Evolutionary conservation across 176 grass and related monocot genomes (phyloP).

Genomic region (Lolium perenne): DNA sequence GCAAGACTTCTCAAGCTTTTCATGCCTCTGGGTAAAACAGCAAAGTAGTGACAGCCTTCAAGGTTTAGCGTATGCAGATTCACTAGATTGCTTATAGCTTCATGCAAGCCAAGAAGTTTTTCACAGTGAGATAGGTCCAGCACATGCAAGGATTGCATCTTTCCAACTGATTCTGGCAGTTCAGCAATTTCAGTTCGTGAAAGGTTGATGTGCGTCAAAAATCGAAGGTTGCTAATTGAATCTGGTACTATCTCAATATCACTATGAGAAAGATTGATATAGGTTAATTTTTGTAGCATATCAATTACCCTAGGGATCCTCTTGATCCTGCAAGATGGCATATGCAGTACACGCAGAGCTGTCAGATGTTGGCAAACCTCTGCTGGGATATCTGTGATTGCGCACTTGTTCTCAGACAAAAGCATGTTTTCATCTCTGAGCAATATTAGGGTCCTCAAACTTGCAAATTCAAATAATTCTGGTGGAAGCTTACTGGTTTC

Average conservation of each 20-base stretch:
- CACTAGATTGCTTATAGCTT: conserved; percentile 24
- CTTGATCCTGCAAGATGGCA: conserved; percentile 16
- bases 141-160: conserved; percentile 23
- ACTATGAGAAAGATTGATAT: conserved; percentile 23
- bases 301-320: conserved; percentile 12
- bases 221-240: conserved; percentile 13
- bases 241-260: conserved; percentile 24
- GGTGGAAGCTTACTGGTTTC: conserved; percentile 19
- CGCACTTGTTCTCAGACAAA: conserved; percentile 5
- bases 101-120: conserved; percentile 29
- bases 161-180: conserved; percentile 25
- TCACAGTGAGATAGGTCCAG: conserved; percentile 23
- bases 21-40: conserved; percentile 19
- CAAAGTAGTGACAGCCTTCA: conserved; percentile 26
- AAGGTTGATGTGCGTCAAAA: conserved; percentile 11
- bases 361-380: conserved; percentile 3
- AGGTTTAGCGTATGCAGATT: conserved; percentile 12
- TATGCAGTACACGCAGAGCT: conserved; percentile 21
- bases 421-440: conserved; percentile 25
- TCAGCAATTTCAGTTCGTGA: conserved; percentile 6
- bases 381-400: conserved; percentile 23
- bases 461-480: conserved; percentile 15
- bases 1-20: conserved; percentile 25
- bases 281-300: conserved; percentile 3
- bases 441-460: conserved; percentile 28